Evolutionary conservation across 78 protist genomes (phyloP), one percentile per base, ranked within the genome.

Genomic region (Dictyostelium brefeldianum): DNA sequence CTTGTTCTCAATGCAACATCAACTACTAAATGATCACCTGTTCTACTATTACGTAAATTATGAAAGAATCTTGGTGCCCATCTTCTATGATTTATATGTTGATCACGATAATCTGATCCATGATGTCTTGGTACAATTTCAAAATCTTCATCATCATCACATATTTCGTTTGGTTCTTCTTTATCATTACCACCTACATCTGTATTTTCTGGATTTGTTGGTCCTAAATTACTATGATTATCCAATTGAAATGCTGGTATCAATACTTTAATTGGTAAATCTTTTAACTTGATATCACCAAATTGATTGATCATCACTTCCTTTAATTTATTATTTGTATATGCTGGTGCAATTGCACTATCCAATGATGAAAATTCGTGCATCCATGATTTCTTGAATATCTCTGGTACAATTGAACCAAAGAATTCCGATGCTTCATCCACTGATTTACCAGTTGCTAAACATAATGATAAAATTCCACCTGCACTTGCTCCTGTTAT

Each of bases 21-120:
- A 15, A 81, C 87, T 8, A 67, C 75, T 54, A 53, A 50, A 48
- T 81, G 92, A n/a, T 81, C 74, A 25, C 79, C 67, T 5, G 89
- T 90, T 22, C 73, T 83, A 5, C 90, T 80, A 25, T 74, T 47
- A 12, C 67, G 51, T 1, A 90, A 48, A 73, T 90, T 90, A 73
- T 90, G 95, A 53, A 90, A 90, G 71, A 82, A 90, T 43, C 89
- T 31, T 59, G 95, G 95, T 12, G 83, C 89, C 95, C 95, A 90
- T 81, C 95, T 56, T 65, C 84, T 73, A 29, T 85, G 92, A 18
- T 69, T 20, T 2, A 25, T 15, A 43, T 25, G 50, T 14, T 29
- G 22, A 0, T 18, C 31, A 9, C 43, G 54, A 41, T 62, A 56
- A 10, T 36, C 31, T 25, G 41, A 20, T 8, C 41, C 27, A 10